A percentile compares a stretch with the other conserved stretches of the same genome.
phyloP scores from a whole-genome alignment of 2,329 filamentous ascomycete species.

The Colletotrichum sp. region DNA sequence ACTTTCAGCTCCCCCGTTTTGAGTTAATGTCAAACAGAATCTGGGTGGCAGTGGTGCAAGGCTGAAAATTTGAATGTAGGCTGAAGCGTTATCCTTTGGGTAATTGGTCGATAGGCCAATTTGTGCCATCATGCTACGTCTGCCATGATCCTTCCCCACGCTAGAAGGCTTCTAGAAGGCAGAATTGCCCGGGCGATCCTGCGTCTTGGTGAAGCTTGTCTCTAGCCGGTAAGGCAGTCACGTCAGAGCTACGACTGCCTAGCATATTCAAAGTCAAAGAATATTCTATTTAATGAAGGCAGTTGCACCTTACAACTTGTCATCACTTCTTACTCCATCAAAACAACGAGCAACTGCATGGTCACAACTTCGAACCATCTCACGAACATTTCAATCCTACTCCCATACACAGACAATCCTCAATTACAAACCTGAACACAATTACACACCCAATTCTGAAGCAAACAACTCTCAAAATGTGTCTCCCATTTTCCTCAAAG shows the following conservation, averaged over 20 bases:
- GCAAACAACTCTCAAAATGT: background rate
- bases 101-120: background rate
- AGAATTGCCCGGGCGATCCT: background rate
- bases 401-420: background rate
- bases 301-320: background rate
- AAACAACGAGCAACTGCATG: background rate
- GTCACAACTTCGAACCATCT: background rate
- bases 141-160: background rate
- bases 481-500: background rate
- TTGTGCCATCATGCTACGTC: background rate
- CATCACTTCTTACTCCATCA: background rate
- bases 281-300: background rate
- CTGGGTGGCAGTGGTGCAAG: background rate
- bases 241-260: background rate
- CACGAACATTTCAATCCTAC: background rate
- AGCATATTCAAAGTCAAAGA: background rate
- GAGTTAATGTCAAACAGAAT: background rate
- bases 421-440: background rate
- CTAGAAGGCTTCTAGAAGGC: conserved; percentile 12
- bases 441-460: fast-evolving
- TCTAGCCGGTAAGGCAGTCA: background rate
- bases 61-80: background rate
- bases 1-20: background rate
- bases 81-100: background rate
- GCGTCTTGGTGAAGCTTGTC: background rate